Percentiles rank a stretch among this genome's conserved stretches.
Evolutionary conservation across 148 eudicot species (phyloP).

Genomic region (Vaccinium vitisidaea): DNA sequence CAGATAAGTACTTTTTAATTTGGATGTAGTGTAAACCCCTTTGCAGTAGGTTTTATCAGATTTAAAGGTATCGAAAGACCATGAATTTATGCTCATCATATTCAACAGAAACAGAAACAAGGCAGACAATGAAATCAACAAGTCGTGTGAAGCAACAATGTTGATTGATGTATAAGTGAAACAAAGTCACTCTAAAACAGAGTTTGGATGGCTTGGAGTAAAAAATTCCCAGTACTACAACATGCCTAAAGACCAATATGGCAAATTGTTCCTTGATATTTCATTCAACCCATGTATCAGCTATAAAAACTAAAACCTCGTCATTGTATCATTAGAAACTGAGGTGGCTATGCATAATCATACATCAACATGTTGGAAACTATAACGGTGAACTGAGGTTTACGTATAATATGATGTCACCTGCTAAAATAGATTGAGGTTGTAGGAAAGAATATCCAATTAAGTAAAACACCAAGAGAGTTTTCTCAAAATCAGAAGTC

Average conservation of each 20-base stretch:
- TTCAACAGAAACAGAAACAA: neutral
- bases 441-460: neutral
- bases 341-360: neutral
- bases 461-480: neutral
- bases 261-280: neutral
- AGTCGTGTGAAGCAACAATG: neutral
- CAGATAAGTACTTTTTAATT: neutral
- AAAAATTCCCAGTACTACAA: neutral
- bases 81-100: too few species aligned
- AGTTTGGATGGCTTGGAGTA: neutral
- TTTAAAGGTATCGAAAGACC: neutral
- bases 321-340: neutral
- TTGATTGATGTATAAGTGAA: neutral
- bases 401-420: constrained; percentile 1
- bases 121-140: neutral
- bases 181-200: neutral
- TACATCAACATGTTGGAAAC: neutral
- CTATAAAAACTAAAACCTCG: neutral
- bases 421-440: neutral
- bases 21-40: neutral
- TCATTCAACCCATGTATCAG: neutral
- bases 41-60: neutral
- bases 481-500: neutral
- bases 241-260: neutral
- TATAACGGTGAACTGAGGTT: neutral